Base-by-base conservation (phyloP, 495 filamentous ascomycete genomes). In the Penicillium goetzii region DNA sequence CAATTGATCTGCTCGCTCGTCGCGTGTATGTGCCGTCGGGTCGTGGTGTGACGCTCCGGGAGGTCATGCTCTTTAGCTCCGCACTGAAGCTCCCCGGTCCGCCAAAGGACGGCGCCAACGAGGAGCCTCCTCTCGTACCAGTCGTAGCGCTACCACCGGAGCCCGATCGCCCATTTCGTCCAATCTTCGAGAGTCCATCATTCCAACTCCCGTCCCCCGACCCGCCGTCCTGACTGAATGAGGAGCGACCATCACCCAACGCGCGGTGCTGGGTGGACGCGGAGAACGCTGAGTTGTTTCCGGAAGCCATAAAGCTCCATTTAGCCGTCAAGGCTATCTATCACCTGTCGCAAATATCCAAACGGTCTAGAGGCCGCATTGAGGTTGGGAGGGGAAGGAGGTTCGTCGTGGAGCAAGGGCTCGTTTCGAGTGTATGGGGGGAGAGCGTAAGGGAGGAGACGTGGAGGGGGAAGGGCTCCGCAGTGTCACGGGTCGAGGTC, bases 31-130 rank as follows among this genome's bases (percentile, higher is more conserved):
- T 84, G 59, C 85, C 72, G 60, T 93, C 92, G 47, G 84, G 76
- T 54, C 91, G 86, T 17, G 90, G 89, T 10, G 87, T 91, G 17
- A 84, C 85, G 64, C 84, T 86, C 52, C 89, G 88, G 41, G 88
- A 84, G 33, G 82, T 82, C 76, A 91, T 86, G 71, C 88, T 92
- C 72, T 90, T 92, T 59, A 98, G 79, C 51, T 96, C 92, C 11
- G 93, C 87, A 71, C 90, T 96, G 81, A 98, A 98, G 80, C 92
- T 96, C 10, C 95, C 96, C 1, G 94, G 93, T 28, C 87, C 88
- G 41, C 86, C 82, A 34, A 76, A 77, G 14, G 88, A 87, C 26
- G 88, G 86, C 61, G 86, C 88, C 63, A 91, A 72, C 15, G 89
- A 90, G 32, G 62, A 67, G 47, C 53, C 64, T 52, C 84, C 89